Percentiles rank a stretch among this genome's conserved stretches.
Conservation (phyloP, 768 basidiomycete genomes). For the Mycena latifolia region DNA sequence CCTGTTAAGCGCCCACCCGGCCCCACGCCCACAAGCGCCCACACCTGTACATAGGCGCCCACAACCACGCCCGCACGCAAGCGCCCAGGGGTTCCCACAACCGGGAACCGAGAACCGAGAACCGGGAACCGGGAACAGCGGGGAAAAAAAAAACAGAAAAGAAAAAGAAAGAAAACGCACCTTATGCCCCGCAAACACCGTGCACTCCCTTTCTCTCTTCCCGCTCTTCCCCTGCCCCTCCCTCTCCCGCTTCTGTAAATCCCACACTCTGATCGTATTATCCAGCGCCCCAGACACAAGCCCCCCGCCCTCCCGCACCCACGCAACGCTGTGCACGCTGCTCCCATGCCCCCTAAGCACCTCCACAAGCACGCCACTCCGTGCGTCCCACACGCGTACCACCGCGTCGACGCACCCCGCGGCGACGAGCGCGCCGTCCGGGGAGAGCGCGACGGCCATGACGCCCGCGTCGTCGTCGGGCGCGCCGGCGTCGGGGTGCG, state of each 20-base stretch:
- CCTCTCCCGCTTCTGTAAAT: no score
- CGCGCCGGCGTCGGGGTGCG: conserved; percentile 26
- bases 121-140: background rate
- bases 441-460: conserved; percentile 71
- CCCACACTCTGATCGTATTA: conserved; percentile 91
- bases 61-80: no score
- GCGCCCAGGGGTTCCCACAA: no score
- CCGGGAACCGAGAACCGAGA: no score
- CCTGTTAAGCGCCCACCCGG: no score
- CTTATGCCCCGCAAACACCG: conserved; percentile 87
- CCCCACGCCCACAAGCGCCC: no score
- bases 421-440: conserved; percentile 66
- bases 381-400: conserved; percentile 76
- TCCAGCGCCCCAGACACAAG: conserved; percentile 89
- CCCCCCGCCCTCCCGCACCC: conserved; percentile 92
- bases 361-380: conserved; percentile 72
- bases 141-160: no score
- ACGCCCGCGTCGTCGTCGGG: conserved; percentile 60
- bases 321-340: conserved; percentile 90
- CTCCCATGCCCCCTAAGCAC: conserved; percentile 83
- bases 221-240: no score
- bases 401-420: conserved; percentile 66
- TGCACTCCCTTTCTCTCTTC: conserved; percentile 54
- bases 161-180: conserved; percentile 45
- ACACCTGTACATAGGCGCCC: no score